A percentile compares a stretch with the other conserved stretches of the same genome.
phyloP scores from a whole-genome alignment of 306 rosid genomes.

The Quercus parvula region DNA sequence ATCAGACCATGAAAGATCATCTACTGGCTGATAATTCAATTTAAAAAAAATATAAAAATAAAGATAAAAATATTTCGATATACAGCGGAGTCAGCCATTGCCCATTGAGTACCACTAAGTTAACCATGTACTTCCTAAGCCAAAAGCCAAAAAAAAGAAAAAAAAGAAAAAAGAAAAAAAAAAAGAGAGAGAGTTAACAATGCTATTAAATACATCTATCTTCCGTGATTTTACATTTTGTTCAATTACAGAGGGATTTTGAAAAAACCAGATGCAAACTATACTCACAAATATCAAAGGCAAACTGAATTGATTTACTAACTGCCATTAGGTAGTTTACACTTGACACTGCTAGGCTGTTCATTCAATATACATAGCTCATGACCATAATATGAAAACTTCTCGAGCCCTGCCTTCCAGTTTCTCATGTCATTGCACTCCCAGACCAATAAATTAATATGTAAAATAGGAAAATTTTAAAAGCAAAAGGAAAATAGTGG shows the following conservation, averaged over 20 bases:
- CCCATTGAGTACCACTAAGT: background rate
- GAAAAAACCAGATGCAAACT: background rate
- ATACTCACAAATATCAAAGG: background rate
- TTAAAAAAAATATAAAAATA: too few relatives aligned
- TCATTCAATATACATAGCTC: background rate
- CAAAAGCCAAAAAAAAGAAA: too few relatives aligned
- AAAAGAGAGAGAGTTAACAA: too few relatives aligned
- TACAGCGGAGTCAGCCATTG: background rate
- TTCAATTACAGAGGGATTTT: background rate
- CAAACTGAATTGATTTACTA: background rate
- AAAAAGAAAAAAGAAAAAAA: too few relatives aligned
- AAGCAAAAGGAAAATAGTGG: background rate
- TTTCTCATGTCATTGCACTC: background rate
- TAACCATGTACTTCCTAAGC: background rate
- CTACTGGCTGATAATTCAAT: background rate
- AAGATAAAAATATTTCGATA: too few relatives aligned
- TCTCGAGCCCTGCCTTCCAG: background rate
- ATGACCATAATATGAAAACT: background rate
- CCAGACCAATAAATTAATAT: background rate
- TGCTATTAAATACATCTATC: background rate
- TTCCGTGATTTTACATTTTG: background rate
- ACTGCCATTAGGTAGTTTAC: background rate
- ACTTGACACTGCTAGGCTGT: background rate
- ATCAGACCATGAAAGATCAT: background rate
- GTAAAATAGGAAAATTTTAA: background rate